Evolutionary conservation across 352 stramenopile genomes (phyloP).

Genomic region (Stramenopiles sp.): DNA sequence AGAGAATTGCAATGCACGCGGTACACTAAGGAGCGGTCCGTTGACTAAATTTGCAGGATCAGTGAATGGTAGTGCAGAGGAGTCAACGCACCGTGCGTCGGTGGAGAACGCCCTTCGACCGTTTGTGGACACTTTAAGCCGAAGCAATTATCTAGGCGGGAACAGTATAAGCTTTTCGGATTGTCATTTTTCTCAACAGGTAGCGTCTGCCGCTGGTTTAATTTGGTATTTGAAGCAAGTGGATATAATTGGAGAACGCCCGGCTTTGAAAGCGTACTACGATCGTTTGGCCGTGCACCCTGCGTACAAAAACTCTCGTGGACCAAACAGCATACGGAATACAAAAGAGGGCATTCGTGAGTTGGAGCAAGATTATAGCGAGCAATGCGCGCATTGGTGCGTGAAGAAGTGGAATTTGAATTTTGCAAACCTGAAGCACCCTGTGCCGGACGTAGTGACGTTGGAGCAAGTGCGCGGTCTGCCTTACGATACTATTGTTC

Average conservation of each 20-base stretch:
- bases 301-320: not conserved
- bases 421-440: not conserved
- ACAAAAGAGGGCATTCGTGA: not conserved
- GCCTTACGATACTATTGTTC: not conserved
- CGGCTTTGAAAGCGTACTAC: not conserved
- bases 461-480: not conserved
- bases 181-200: not conserved
- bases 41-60: conserved; percentile 4
- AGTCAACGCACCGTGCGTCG: not conserved
- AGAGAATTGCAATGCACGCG: not conserved
- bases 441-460: not conserved
- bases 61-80: not conserved
- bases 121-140: not conserved
- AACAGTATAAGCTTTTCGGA: not conserved
- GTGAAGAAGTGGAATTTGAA: conserved; percentile 2
- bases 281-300: not conserved
- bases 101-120: not conserved
- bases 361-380: not conserved
- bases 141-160: not conserved
- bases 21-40: not conserved
- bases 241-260: not conserved
- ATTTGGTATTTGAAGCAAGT: not conserved
- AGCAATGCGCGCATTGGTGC: not conserved
- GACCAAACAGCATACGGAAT: not conserved
- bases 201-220: not conserved